phyloP scores from a whole-genome alignment of 2,329 filamentous ascomycete genomes.

The Ceratocystiopsis sp. region DNA sequence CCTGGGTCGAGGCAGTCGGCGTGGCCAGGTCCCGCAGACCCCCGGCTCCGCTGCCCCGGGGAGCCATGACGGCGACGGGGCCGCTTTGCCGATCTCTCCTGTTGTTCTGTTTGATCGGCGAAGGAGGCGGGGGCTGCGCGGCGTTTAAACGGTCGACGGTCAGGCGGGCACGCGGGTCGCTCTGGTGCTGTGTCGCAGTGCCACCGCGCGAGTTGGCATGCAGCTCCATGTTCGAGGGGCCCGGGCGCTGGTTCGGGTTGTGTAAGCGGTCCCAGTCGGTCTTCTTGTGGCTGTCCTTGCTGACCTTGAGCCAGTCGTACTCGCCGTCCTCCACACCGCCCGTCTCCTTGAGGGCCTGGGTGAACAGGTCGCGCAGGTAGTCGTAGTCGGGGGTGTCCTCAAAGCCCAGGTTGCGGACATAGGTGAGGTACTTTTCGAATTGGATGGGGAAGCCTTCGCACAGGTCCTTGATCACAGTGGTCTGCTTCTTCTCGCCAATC shows the following conservation, averaged over 20 bases:
- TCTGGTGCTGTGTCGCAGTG: conserved; percentile 45
- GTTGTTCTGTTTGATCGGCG: conserved; percentile 65
- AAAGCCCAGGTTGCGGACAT: conserved; percentile 94
- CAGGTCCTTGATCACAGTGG: conserved; percentile 87
- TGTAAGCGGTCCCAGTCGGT: conserved; percentile 68
- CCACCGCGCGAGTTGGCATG: conserved; percentile 55
- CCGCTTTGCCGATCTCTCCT: conserved; percentile 60
- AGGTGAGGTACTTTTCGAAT: conserved; percentile 93
- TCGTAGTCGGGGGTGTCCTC: conserved; percentile 98
- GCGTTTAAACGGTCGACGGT: conserved; percentile 85
- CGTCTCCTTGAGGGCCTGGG: conserved; percentile 82
- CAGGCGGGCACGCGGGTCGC: conserved; percentile 40
- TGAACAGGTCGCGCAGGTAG: conserved; percentile 91
- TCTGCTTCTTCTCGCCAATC: conserved; percentile 99
- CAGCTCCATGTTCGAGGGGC: conserved; percentile 70
- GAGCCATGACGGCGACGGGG: conserved; percentile 53
- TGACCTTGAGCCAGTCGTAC: conserved; percentile 99
- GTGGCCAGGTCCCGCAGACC: conserved; percentile 62
- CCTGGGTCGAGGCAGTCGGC: conserved; percentile 79
- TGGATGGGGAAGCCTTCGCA: conserved; percentile 94
- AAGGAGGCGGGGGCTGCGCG: conserved; percentile 76
- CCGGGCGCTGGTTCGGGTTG: conserved; percentile 60
- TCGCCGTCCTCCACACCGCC: conserved; percentile 94
- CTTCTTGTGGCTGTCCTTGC: conserved; percentile 56
- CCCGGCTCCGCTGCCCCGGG: conserved; percentile 61